These are phyloP conservation scores for Rhizopogon sp. DNA, from an alignment of 768 basidiomycete genomes.

Conservation along the genomic window DNA sequence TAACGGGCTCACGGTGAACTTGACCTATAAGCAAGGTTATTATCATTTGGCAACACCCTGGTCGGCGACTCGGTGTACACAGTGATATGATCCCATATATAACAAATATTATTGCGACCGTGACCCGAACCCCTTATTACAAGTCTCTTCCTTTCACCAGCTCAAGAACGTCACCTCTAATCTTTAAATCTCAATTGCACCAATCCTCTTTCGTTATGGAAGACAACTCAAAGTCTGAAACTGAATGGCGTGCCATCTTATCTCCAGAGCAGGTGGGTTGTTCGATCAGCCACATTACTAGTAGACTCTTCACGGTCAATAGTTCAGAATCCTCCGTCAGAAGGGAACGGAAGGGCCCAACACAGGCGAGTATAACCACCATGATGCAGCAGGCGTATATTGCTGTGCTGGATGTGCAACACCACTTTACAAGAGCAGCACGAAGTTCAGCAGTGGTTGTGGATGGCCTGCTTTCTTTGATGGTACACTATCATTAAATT, in stretches of 20 bases:
- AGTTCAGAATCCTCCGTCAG: slow-evolving; percentile 83
- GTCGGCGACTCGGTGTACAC: no score
- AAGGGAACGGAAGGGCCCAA: slow-evolving; percentile 84
- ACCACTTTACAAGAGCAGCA: slow-evolving; percentile 81
- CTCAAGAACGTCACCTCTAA: not conserved
- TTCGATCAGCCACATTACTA: no score
- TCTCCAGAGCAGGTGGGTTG: slow-evolving; percentile 71
- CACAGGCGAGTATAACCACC: slow-evolving; percentile 78
- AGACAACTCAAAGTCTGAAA: slow-evolving; percentile 48
- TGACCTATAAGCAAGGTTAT: no score
- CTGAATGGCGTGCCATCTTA: slow-evolving; percentile 82
- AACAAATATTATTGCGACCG: no score
- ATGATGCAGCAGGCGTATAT: slow-evolving; percentile 63
- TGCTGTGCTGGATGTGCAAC: slow-evolving; percentile 75
- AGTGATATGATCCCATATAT: no score
- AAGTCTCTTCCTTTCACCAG: not conserved
- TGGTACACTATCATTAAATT: slow-evolving; percentile 36
- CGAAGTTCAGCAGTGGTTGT: slow-evolving; percentile 91
- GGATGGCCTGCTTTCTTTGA: slow-evolving; percentile 99
- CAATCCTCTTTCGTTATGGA: not conserved
- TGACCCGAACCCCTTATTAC: not conserved
- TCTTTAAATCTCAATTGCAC: not conserved
- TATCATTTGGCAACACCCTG: no score
- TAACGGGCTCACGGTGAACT: no score
- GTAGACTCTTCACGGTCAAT: not conserved